Conservation (phyloP, 192 early-diverging fungal species). For the Rhizoclosmatium globosum region DNA sequence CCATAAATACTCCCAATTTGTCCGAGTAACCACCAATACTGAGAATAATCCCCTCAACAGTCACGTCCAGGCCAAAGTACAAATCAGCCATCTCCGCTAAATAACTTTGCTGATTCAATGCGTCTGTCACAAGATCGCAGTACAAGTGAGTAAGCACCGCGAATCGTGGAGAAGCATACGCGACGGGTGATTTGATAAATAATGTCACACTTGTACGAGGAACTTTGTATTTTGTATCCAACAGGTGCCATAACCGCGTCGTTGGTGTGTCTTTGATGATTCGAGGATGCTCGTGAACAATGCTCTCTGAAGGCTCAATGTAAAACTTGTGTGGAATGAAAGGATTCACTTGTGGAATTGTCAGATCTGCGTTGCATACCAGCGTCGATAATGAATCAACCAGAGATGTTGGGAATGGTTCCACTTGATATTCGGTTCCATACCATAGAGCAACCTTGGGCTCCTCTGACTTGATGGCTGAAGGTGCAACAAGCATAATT, state of each 20-base stretch:
- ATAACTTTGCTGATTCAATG: constrained; percentile 84
- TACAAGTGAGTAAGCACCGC: constrained; percentile 76
- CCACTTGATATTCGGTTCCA: constrained; percentile 79
- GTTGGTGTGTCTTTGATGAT: constrained; percentile 67
- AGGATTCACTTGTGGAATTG: constrained; percentile 73
- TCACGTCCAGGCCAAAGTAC: constrained; percentile 73
- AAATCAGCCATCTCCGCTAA: constrained; percentile 90
- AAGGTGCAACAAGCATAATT: constrained; percentile 43
- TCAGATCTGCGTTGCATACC: constrained; percentile 60
- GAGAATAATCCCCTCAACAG: constrained; percentile 72
- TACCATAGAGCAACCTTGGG: constrained; percentile 80
- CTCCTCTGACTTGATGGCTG: constrained; percentile 31
- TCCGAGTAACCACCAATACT: constrained; percentile 86
- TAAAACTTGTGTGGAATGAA: constrained; percentile 88
- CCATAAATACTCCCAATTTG: constrained; percentile 76
- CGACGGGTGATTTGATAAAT: constrained; percentile 66
- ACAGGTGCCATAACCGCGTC: constrained; percentile 88
- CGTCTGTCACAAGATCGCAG: constrained; percentile 80
- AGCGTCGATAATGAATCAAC: constrained; percentile 17
- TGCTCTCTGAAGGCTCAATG: constrained; percentile 21
- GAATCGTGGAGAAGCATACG: constrained; percentile 76
- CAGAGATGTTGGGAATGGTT: constrained; percentile 59
- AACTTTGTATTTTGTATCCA: constrained; percentile 89
- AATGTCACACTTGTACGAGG: constrained; percentile 85
- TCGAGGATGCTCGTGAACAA: constrained; percentile 43